phyloP scores from a whole-genome alignment of 805 yeast genomes.

The Hanseniaspora singularis region DNA sequence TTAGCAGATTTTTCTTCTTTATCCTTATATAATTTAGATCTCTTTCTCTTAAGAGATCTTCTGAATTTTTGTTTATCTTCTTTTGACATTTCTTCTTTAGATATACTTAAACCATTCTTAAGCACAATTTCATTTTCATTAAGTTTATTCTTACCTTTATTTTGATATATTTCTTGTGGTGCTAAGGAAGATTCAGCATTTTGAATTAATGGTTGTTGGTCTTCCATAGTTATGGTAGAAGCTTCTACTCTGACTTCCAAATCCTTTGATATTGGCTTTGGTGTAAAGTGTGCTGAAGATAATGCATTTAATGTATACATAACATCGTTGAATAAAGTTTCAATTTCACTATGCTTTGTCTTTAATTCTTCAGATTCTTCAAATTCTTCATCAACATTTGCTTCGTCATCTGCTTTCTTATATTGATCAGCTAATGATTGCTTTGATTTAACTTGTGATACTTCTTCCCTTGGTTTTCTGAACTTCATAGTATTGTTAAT shows the following conservation, averaged over 20 bases:
- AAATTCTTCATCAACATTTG: conserved; percentile 32
- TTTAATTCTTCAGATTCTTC: conserved; percentile 52
- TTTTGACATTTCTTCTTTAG: conserved; percentile 68
- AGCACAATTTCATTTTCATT: conserved; percentile 52
- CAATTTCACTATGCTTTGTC: conserved; percentile 67
- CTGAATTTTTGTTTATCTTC: conserved; percentile 81
- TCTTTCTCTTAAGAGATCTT: conserved; percentile 74
- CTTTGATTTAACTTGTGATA: conserved; percentile 70
- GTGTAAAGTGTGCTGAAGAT: conserved; percentile 89
- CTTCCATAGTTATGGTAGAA: conserved; percentile 83
- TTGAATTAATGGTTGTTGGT: conserved; percentile 83
- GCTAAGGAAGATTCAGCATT: conserved; percentile 68
- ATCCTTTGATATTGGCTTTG: conserved; percentile 72
- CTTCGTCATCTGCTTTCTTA: conserved; percentile 63
- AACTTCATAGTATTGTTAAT: conserved; percentile 55
- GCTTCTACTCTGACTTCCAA: conserved; percentile 73
- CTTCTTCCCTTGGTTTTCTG: conserved; percentile 45
- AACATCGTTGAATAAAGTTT: conserved; percentile 48
- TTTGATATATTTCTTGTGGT: conserved; percentile 81
- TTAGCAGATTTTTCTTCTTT: conserved; percentile 22
- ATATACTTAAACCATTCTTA: conserved; percentile 66
- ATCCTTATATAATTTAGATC: conserved; percentile 40
- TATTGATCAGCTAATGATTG: conserved; percentile 86
- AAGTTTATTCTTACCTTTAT: conserved; percentile 31
- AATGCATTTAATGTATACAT: conserved; percentile 71